Evolutionary conservation across 108 stramenopile species (phyloP).

Genomic region (Cyclotella baltica): DNA sequence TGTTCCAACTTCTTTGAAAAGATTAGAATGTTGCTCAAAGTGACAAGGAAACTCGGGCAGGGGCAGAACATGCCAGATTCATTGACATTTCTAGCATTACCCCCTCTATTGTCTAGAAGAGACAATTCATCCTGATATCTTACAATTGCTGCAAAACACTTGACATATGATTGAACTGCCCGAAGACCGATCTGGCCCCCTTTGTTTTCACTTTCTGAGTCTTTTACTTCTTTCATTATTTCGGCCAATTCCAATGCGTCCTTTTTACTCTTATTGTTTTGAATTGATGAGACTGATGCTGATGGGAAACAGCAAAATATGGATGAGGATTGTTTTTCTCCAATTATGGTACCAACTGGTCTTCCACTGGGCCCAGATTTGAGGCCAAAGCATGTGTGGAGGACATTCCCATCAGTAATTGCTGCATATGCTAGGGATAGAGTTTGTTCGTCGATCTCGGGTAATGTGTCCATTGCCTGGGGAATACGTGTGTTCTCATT

Average conservation of each 20-base stretch:
- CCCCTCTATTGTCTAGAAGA: neutral
- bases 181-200: constrained; percentile 11
- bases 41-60: constrained; percentile 7
- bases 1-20: constrained; percentile 14
- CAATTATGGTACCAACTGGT: neutral
- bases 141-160: constrained; percentile 32
- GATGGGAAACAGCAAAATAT: constrained; percentile 31
- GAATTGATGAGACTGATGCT: neutral
- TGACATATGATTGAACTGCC: constrained; percentile 36
- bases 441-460: constrained; percentile 6
- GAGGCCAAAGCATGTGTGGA: constrained; percentile 49
- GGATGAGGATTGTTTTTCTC: constrained; percentile 8
- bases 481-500: neutral
- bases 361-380: constrained; percentile 34
- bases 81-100: neutral
- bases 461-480: neutral
- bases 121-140: constrained; percentile 27
- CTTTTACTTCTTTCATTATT: constrained; percentile 25
- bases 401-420: constrained; percentile 51
- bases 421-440: constrained; percentile 38
- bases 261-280: constrained; percentile 8
- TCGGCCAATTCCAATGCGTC: constrained; percentile 10
- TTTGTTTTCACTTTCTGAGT: constrained; percentile 10
- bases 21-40: constrained; percentile 5
- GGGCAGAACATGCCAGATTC: neutral